A percentile compares a stretch with the other conserved stretches of the same genome.
phyloP scores from a whole-genome alignment of 441 rosid genomes.

The Croton setiger region DNA sequence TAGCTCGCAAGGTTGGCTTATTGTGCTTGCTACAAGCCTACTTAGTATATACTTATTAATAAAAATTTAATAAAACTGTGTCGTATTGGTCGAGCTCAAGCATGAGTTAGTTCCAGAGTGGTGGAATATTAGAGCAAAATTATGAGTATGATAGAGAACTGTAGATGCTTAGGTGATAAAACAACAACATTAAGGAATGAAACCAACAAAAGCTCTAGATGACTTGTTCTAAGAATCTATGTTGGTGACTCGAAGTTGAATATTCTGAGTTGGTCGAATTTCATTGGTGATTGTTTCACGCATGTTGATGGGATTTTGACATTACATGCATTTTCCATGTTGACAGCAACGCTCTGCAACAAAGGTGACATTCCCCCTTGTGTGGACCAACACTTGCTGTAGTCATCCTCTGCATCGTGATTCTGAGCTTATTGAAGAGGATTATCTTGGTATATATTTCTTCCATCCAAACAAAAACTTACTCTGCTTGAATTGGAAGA shows the following conservation, averaged over 20 bases:
- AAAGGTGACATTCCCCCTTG: conserved; percentile 94
- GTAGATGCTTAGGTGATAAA: not conserved
- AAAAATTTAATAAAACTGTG: too few species aligned
- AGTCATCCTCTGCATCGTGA: conserved; percentile 94
- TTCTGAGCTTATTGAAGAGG: conserved; percentile 75
- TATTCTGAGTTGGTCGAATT: not conserved
- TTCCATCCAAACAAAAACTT: not conserved
- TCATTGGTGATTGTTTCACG: not conserved
- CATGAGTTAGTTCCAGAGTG: too few species aligned
- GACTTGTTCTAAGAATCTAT: not conserved
- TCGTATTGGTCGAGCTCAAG: too few species aligned
- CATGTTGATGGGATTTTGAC: not conserved
- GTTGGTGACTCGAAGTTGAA: not conserved
- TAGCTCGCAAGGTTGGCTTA: too few species aligned
- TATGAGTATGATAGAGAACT: not conserved
- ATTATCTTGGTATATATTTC: conserved; percentile 55
- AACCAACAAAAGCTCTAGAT: not conserved
- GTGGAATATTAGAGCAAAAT: not conserved
- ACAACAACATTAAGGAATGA: not conserved
- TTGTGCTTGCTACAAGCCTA: too few species aligned
- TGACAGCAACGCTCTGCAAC: conserved; percentile 91
- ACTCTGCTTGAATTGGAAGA: not conserved
- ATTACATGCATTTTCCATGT: not conserved
- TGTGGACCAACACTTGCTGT: conserved; percentile 99
- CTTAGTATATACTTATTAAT: too few species aligned